A percentile compares a stretch with the other conserved stretches of the same genome.
phyloP scores from a whole-genome alignment of 768 basidiomycete genomes.

The Pisolithus tinctorius region DNA sequence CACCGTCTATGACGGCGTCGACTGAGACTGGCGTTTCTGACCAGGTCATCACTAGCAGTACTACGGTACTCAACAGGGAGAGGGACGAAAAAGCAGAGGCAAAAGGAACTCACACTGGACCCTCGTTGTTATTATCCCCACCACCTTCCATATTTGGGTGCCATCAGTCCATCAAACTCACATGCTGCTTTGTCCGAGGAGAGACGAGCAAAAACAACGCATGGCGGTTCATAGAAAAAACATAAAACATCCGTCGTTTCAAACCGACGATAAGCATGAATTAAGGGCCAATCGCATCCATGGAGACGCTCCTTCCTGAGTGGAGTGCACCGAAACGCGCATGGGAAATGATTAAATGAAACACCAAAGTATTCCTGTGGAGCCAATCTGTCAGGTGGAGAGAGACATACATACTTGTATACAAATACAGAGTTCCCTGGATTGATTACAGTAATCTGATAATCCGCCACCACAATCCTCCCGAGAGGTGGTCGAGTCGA shows the following conservation, averaged over 20 bases:
- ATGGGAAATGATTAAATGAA: no score
- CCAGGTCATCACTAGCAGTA: slow-evolving; percentile 19
- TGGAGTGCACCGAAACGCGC: neutral
- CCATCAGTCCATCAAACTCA: no score
- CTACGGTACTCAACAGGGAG: neutral
- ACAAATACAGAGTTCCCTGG: no score
- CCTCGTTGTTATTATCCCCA: neutral
- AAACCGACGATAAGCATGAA: neutral
- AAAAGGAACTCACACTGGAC: no score
- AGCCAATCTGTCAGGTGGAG: neutral
- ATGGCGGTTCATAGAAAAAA: no score
- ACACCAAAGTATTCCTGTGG: neutral
- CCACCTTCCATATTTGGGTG: no score
- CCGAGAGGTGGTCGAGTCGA: no score
- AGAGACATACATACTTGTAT: neutral
- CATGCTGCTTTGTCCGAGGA: no score
- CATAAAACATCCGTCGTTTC: no score
- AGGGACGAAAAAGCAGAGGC: neutral
- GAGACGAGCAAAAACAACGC: no score
- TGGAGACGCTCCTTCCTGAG: neutral
- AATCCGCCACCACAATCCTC: neutral
- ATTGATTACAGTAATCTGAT: neutral
- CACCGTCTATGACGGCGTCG: slow-evolving; percentile 23
- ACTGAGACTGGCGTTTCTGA: slow-evolving; percentile 20
- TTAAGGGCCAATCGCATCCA: neutral